Evolutionary conservation across 345 rosid species (phyloP).

Genomic region (Rhodamnia rubescens): DNA sequence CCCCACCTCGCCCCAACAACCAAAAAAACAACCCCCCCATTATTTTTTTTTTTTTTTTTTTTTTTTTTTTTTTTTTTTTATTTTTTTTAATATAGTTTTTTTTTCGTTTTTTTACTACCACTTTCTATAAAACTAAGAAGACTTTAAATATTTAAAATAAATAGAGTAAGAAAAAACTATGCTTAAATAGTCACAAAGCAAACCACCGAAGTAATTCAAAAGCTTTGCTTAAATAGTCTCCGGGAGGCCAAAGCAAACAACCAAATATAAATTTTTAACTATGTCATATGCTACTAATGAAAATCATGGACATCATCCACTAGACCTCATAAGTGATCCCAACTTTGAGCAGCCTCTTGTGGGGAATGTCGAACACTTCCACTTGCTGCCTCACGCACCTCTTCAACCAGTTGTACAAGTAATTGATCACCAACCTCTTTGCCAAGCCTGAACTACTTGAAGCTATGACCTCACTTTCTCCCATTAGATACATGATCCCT

Average conservation of each 20-base stretch:
- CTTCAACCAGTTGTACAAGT: slow-evolving; percentile 12
- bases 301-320: neutral
- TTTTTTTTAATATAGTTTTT: too few relatives aligned
- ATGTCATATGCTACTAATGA: neutral
- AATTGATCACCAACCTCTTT: slow-evolving; percentile 10
- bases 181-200: neutral
- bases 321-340: slow-evolving; percentile 19
- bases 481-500: slow-evolving; percentile 16
- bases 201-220: neutral
- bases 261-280: neutral
- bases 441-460: neutral
- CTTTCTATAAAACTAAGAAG: too few relatives aligned
- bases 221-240: neutral
- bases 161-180: neutral
- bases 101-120: too few relatives aligned
- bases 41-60: too few relatives aligned
- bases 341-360: slow-evolving; percentile 10
- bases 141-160: too few relatives aligned
- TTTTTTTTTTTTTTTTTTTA: too few relatives aligned
- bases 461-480: slow-evolving; percentile 15
- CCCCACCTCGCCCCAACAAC: too few relatives aligned
- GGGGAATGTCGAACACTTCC: slow-evolving; percentile 15
- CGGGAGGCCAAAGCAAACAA: neutral
- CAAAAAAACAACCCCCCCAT: too few relatives aligned
- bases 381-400: slow-evolving; percentile 15